phyloP scores from a whole-genome alignment of 768 basidiomycete genomes.

The Trametes meyenii region DNA sequence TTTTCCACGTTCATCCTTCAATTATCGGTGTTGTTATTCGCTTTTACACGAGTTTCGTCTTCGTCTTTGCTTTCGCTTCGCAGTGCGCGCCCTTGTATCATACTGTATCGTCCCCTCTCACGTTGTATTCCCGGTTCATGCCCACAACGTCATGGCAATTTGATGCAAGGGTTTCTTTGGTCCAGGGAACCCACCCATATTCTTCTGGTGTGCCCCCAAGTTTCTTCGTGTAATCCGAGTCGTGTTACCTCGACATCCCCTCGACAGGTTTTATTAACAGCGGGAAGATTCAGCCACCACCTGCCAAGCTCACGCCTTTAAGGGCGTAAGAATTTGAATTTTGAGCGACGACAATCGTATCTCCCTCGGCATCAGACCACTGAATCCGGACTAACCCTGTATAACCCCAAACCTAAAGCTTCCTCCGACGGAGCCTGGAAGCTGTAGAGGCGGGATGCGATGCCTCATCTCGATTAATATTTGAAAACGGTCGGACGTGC shows the following conservation, averaged over 20 bases:
- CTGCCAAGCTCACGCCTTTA: no score
- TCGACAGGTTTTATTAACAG: no score
- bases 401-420: no score
- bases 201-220: neutral
- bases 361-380: neutral
- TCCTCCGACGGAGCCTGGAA: no score
- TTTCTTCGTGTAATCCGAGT: neutral
- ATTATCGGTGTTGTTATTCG: constrained; percentile 11
- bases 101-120: neutral
- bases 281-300: no score
- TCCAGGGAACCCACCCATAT: constrained; percentile 20
- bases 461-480: no score
- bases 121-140: constrained; percentile 16
- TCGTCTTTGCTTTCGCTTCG: constrained; percentile 26
- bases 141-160: constrained; percentile 16
- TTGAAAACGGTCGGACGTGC: no score
- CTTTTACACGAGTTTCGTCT: constrained; percentile 7
- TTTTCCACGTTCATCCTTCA: constrained; percentile 5
- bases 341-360: neutral
- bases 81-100: constrained; percentile 22
- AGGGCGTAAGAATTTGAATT: no score
- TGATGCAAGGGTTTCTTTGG: constrained; percentile 24
- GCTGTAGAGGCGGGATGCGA: no score
- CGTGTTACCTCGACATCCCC: neutral
- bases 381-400: no score